These are phyloP conservation scores for Dittrichia graveolens DNA, from an alignment of 129 eudicot species.

Conservation along the genomic window DNA sequence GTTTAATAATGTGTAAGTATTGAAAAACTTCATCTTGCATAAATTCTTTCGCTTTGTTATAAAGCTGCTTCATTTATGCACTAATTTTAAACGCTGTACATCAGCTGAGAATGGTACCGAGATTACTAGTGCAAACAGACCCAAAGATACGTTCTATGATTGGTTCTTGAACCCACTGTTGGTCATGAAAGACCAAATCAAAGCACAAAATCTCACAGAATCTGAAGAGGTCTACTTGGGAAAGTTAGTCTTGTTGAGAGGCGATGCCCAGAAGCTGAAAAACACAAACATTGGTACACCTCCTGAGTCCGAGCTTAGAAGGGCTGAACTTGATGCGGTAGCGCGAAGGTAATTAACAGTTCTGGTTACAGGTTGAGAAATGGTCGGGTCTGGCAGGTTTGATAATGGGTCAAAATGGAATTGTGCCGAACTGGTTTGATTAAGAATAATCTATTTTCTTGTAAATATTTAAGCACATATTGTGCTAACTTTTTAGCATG, in stretches of 20 bases:
- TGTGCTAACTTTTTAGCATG: too few relatives aligned
- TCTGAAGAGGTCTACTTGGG: constrained; percentile 70
- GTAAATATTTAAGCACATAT: too few relatives aligned
- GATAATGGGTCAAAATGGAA: constrained; percentile 1
- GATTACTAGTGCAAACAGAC: constrained; percentile 68
- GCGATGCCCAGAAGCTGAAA: constrained; percentile 59
- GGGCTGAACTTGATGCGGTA: constrained; percentile 81
- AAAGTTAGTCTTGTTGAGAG: constrained; percentile 55
- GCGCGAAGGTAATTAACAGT: constrained; percentile 68
- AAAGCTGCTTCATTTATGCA: neutral
- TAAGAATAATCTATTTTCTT: too few relatives aligned
- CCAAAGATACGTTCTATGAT: constrained; percentile 72
- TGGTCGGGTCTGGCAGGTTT: neutral
- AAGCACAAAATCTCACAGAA: constrained; percentile 65
- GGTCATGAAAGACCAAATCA: constrained; percentile 86
- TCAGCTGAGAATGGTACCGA: constrained; percentile 68
- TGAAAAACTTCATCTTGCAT: neutral
- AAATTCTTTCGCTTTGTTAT: neutral
- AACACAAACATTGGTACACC: constrained; percentile 45
- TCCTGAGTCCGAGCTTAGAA: constrained; percentile 73
- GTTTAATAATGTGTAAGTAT: constrained; percentile 66
- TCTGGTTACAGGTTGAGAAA: neutral
- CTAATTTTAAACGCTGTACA: neutral
- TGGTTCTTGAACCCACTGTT: constrained; percentile 85
- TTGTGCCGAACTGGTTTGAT: too few relatives aligned